These are phyloP conservation scores for Amphibolis antarctica DNA, from an alignment of 106 monocot species.

Conservation along the genomic window DNA sequence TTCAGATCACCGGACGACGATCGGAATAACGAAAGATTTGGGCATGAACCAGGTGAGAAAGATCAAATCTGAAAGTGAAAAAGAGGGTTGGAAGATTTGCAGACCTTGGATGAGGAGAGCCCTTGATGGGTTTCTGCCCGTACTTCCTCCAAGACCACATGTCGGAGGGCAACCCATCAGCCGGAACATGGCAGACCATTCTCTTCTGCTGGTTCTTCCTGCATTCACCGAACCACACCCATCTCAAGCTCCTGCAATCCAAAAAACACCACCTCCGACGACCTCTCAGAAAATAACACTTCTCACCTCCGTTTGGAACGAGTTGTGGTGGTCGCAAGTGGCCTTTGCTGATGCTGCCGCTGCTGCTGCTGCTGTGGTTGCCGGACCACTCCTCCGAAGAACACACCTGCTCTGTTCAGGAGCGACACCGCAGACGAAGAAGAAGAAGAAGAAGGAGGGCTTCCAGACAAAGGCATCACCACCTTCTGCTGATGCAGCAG, in stretches of 20 bases:
- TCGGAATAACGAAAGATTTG: not conserved
- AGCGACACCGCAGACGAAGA: not conserved
- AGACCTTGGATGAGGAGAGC: slow-evolving; percentile 79
- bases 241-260: not conserved
- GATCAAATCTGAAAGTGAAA: too few species aligned
- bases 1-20: not conserved
- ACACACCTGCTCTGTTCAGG: not conserved
- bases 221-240: not conserved
- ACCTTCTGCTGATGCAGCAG: not conserved
- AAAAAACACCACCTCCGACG: not conserved
- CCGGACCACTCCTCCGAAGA: not conserved
- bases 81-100: not conserved
- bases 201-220: slow-evolving; percentile 79
- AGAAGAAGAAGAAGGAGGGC: not conserved
- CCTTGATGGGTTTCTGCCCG: slow-evolving; percentile 95
- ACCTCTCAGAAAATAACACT: not conserved
- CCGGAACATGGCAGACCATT: slow-evolving; percentile 61
- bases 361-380: not conserved
- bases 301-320: slow-evolving; percentile 23
- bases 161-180: slow-evolving; percentile 46
- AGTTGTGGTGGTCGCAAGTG: not conserved
- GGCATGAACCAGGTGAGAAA: too few species aligned
- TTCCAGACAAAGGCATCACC: not conserved
- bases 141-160: slow-evolving; percentile 94
- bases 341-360: not conserved